Base-by-base conservation (phyloP, 2,329 filamentous ascomycete genomes). In the Keithomyces neogunnii region DNA sequence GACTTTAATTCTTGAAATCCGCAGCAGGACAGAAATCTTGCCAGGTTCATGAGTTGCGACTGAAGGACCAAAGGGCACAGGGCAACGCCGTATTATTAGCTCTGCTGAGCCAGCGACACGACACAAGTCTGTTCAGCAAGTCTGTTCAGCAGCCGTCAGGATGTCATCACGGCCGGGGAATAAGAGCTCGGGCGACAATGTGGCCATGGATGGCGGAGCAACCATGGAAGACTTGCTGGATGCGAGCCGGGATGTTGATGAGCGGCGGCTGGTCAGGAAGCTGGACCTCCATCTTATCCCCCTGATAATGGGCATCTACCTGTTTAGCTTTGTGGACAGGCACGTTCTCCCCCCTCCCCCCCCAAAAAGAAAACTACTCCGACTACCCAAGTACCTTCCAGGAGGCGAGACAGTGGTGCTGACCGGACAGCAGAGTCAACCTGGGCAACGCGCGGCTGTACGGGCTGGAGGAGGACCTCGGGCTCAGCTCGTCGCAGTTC, bases 301-400 rank as follows among this genome's bases (percentile, higher is more conserved):
- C 2, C 70, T 87, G 26, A 72, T 87, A 6, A 86, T 86, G 79
- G 64, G 79, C 5, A 67, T 87, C 13, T 92, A 92, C 63, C 73
- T 90, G 11, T 82, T 90, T 57, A 86, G 82, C 57, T 91, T 90
- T 63, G 69, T 91, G 7, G 87, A 89, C 62, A 74, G 86, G 78
- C 82, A 62, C 64, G 73, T 42, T n/a, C 56, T 55, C 40, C 49
- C 31, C 19, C 30, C 31, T 6, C 6, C 29, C 35, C n/a, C 39
- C 11, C 13, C 47, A 11, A 9, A 32, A 40, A 32, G 13, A 3
- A 28, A 38, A 6, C 10, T 36, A 19, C 7, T 42, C 11, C n/a
- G 19, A 42, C 39, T 9, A 42, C 19, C 19, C 19, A 19, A 19
- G 19, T 19, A 19, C 19, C 19, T 19, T 19, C 19, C 19, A 19